phyloP scores from a whole-genome alignment of 169 alveolate genomes.

The Plasmodium vivax region DNA sequence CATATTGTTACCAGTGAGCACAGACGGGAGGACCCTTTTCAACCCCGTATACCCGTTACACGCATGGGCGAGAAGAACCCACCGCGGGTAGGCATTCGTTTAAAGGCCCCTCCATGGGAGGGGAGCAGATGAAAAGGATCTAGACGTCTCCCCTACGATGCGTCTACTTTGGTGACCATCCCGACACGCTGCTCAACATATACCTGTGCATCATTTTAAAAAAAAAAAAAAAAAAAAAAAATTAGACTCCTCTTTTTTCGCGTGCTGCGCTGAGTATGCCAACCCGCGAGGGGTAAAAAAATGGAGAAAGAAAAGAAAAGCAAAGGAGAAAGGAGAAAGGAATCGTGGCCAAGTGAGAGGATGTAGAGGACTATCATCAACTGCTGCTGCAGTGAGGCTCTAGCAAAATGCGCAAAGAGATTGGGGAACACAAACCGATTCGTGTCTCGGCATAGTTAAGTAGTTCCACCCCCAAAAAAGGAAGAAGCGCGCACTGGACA shows the following conservation, averaged over 20 bases:
- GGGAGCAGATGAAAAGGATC: not conserved
- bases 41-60: not conserved
- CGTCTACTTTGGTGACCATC: not conserved
- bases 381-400: not conserved
- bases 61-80: not conserved
- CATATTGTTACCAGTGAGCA: not conserved
- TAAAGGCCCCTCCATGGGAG: not conserved
- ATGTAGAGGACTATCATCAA: not conserved
- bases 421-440: not conserved
- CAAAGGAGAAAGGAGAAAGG: not conserved
- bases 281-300: not conserved
- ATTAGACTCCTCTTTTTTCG: not conserved
- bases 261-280: not conserved
- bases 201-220: not conserved
- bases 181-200: not conserved
- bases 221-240: not conserved
- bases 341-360: not conserved
- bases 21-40: not conserved
- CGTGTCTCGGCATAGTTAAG: not conserved
- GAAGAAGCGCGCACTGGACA: not conserved
- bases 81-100: not conserved
- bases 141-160: not conserved
- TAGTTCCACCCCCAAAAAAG: not conserved
- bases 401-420: not conserved
- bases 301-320: not conserved